Conservation (phyloP, 441 rosid species). For the Gossypium gossypioides region DNA sequence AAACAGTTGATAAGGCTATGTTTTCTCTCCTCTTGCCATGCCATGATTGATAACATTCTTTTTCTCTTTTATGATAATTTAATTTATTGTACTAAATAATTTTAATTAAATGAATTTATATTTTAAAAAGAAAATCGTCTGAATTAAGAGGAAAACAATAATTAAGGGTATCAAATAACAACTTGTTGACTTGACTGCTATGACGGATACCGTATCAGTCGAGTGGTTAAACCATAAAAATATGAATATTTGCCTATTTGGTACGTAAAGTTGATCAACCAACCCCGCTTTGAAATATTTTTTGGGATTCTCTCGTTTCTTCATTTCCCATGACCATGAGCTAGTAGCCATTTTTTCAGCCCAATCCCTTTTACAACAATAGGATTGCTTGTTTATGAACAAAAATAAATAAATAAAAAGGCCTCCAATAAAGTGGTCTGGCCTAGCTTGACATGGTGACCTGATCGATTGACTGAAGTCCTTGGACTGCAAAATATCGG, state of each 20-base stretch:
- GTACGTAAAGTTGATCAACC: constrained; percentile 1
- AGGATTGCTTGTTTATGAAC: too few relatives aligned
- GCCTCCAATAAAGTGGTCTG: neutral
- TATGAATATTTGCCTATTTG: neutral
- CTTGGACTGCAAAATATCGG: constrained; percentile 70
- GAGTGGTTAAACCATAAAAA: constrained; percentile 13
- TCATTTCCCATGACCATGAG: too few relatives aligned
- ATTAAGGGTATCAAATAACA: constrained; percentile 9
- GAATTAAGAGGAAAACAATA: neutral
- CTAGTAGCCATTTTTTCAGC: too few relatives aligned
- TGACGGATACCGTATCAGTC: neutral
- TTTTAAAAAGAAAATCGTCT: neutral
- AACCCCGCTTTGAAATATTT: neutral
- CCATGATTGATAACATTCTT: too few relatives aligned
- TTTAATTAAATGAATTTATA: too few relatives aligned
- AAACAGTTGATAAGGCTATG: too few relatives aligned
- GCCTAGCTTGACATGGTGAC: constrained; percentile 69
- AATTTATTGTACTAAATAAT: neutral
- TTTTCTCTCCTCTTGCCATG: too few relatives aligned
- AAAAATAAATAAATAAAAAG: neutral
- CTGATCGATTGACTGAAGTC: constrained; percentile 61
- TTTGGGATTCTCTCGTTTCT: too few relatives aligned
- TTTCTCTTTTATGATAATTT: too few relatives aligned
- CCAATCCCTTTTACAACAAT: too few relatives aligned
- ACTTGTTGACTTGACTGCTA: constrained; percentile 16